Conservation (phyloP, 192 early-diverging fungal genomes). For the Coemansia sp. region DNA sequence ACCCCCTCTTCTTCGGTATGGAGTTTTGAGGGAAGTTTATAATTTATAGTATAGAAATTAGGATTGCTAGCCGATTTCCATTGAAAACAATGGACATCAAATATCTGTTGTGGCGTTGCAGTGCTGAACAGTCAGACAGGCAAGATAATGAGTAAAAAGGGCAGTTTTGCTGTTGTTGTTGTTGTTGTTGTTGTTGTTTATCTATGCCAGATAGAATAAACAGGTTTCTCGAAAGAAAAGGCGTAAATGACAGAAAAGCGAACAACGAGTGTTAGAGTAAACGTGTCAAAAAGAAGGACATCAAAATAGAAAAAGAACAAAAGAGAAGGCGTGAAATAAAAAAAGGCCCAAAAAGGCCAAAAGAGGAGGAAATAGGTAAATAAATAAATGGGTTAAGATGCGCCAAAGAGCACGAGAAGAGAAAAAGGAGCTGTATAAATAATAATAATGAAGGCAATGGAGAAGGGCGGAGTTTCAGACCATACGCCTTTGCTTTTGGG, state of each 20-base stretch:
- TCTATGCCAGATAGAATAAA: neutral
- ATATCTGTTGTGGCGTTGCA: neutral
- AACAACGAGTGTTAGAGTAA: neutral
- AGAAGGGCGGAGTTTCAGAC: slow-evolving; percentile 1
- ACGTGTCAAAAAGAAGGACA: neutral
- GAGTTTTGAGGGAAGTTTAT: neutral
- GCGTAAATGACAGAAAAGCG: neutral
- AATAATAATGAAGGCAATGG: neutral
- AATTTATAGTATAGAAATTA: neutral
- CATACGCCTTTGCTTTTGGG: neutral
- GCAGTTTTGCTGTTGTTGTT: no score
- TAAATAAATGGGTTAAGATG: neutral
- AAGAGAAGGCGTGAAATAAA: neutral
- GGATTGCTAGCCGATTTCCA: neutral
- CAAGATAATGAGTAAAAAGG: no score
- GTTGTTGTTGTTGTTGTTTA: neutral
- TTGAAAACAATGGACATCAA: neutral
- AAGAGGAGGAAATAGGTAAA: neutral
- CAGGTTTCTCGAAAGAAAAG: neutral
- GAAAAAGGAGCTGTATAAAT: neutral
- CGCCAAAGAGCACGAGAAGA: neutral
- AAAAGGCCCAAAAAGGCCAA: neutral
- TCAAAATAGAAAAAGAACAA: slow-evolving; percentile 1
- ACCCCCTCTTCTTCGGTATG: no score
- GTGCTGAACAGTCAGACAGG: no score